Base-by-base conservation (phyloP, 148 eudicot species). In the Rhododendron kiyosumense region DNA sequence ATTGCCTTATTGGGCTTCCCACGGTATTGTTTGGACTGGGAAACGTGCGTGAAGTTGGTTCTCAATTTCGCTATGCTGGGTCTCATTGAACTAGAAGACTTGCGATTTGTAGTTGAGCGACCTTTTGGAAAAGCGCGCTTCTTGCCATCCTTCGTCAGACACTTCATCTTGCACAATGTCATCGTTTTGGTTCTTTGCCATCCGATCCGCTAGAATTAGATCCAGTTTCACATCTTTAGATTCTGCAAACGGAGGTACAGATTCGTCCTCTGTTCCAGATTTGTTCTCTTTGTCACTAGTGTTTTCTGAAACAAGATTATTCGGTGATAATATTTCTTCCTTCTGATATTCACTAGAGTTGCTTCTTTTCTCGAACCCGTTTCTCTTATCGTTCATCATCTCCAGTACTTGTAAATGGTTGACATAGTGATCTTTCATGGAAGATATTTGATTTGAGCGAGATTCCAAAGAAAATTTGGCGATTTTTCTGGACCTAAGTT, bases 71-170 rank as follows among this genome's bases (percentile, higher is more conserved):
- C 93, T 69, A 96, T 91, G 87, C 90, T 92, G 0, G 98, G 98
- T 79, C 88, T 93, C 85, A 92, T 89, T n/a, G 94, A 92, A 84
- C 87, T 81, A 85, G 94, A 90, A 85, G 92, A 61, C 91, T 94
- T 96, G 36, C 94, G 95, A 18, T 90, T 92, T 87, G 85, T 82
- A 11, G 87, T 87, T 57, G 97, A 92, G 65, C 98, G 98, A 75
- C 94, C 88, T 91, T 96, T 96, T 2, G 95, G 93, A 46, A 92
- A 85, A 89, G 99, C n/a, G n/a, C n/a, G n/a, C 99, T 91, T 96
- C 99, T 91, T 93, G 98, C 99, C 99, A 96, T 83, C 99, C 99
- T 92, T 96, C 99, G 43, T 92, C 96, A n/a, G 96, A 92, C 76
- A 82, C 85, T 61, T 93, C 94, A 81, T 92, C 95, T 82, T 76